phyloP scores from a whole-genome alignment of 1,139 yeast genomes.

The Debaryomyces robertsiae region DNA sequence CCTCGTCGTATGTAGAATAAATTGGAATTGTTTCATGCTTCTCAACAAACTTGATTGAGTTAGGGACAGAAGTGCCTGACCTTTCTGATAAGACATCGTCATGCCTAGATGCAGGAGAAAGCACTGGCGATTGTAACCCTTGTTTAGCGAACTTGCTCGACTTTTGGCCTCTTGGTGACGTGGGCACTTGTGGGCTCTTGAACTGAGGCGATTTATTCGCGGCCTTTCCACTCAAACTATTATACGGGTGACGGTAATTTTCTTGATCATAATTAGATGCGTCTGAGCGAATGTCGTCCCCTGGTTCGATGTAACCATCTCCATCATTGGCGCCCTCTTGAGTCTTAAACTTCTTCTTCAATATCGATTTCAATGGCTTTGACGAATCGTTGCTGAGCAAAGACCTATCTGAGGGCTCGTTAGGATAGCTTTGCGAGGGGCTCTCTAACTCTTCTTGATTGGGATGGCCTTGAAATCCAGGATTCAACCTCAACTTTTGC shows the following conservation, averaged over 20 bases:
- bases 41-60: constrained; percentile 44
- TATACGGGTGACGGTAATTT: constrained; percentile 16
- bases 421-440: neutral
- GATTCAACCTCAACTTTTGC: constrained; percentile 4
- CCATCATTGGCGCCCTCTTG: constrained; percentile 16
- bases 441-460: neutral
- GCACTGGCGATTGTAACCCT: neutral
- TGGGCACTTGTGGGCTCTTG: constrained; percentile 15
- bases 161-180: constrained; percentile 3
- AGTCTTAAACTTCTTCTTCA: constrained; percentile 31
- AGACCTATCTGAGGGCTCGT: constrained; percentile 2
- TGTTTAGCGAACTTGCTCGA: neutral
- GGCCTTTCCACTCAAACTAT: constrained; percentile 16
- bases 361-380: constrained; percentile 39
- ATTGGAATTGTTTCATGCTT: constrained; percentile 44
- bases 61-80: constrained; percentile 24
- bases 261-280: neutral
- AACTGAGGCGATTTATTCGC: constrained; percentile 16
- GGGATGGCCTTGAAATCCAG: neutral
- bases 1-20: constrained; percentile 15
- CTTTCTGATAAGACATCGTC: constrained; percentile 15
- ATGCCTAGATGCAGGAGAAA: constrained; percentile 2
- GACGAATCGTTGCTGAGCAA: constrained; percentile 12
- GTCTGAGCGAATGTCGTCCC: neutral
- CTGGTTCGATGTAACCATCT: constrained; percentile 2